phyloP scores from a whole-genome alignment of 345 rosid species.

The Sonneratia caseolaris region DNA sequence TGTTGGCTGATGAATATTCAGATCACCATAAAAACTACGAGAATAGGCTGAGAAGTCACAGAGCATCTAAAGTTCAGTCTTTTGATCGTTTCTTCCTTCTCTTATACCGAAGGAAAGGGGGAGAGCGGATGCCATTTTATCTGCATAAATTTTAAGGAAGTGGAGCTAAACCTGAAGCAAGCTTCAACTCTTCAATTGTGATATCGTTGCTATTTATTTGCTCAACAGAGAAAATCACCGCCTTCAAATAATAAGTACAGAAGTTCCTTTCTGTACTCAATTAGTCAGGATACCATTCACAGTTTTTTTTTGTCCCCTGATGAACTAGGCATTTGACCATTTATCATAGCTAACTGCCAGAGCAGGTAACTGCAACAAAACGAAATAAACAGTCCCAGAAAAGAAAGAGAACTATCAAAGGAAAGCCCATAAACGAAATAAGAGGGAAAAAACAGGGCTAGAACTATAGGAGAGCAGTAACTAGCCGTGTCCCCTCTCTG shows the following conservation, averaged over 20 bases:
- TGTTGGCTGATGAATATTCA: neutral
- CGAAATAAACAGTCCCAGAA: neutral
- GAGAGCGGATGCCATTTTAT: too few relatives aligned
- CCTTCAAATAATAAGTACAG: neutral
- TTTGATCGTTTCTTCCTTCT: too few relatives aligned
- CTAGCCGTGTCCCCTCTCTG: conserved; percentile 76
- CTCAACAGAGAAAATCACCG: neutral
- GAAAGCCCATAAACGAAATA: neutral
- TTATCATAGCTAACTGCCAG: neutral
- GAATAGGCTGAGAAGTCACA: too few relatives aligned
- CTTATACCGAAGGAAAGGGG: too few relatives aligned
- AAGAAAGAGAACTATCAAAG: neutral
- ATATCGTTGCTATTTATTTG: neutral
- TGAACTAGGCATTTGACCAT: neutral
- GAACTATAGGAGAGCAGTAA: neutral
- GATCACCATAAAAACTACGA: neutral
- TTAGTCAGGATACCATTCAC: neutral
- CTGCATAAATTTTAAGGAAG: too few relatives aligned
- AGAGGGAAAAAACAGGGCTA: too few relatives aligned
- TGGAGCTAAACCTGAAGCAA: too few relatives aligned
- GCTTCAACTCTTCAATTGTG: too few relatives aligned
- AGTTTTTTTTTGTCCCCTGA: neutral
- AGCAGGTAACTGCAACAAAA: neutral
- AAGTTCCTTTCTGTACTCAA: neutral
- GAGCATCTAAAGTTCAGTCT: too few relatives aligned